Conservation (phyloP, 306 rosid genomes). For the Medicago arabica region DNA sequence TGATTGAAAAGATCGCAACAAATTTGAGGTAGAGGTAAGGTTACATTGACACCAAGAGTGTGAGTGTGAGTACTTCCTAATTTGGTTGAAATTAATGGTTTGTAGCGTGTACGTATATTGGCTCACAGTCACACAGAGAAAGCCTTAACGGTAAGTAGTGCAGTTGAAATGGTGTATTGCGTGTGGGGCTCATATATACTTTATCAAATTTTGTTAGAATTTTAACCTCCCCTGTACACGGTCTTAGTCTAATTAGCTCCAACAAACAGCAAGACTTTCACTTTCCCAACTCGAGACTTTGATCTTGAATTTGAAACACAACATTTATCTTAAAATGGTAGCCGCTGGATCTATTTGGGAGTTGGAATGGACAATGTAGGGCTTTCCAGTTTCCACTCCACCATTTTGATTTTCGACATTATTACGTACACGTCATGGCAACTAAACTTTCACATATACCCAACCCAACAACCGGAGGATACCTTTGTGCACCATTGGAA, state of each 20-base stretch:
- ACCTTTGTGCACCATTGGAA: too few relatives aligned
- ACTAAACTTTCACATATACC: neutral
- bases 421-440: constrained; percentile 36
- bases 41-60: neutral
- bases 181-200: neutral
- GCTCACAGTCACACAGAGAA: neutral
- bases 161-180: neutral
- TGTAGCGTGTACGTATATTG: neutral
- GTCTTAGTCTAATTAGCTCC: too few relatives aligned
- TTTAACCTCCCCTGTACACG: neutral
- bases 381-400: neutral
- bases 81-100: neutral
- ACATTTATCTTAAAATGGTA: neutral
- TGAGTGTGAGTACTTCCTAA: neutral
- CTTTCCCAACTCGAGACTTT: neutral
- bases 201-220: too few relatives aligned
- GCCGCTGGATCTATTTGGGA: neutral
- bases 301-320: neutral
- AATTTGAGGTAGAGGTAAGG: neutral
- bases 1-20: neutral
- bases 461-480: neutral
- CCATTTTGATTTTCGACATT: constrained; percentile 4
- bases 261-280: neutral
- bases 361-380: too few relatives aligned
- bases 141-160: neutral